These are phyloP conservation scores for Entomortierella lignicola DNA, from an alignment of 192 early-diverging fungal genomes.

Conservation along the genomic window DNA sequence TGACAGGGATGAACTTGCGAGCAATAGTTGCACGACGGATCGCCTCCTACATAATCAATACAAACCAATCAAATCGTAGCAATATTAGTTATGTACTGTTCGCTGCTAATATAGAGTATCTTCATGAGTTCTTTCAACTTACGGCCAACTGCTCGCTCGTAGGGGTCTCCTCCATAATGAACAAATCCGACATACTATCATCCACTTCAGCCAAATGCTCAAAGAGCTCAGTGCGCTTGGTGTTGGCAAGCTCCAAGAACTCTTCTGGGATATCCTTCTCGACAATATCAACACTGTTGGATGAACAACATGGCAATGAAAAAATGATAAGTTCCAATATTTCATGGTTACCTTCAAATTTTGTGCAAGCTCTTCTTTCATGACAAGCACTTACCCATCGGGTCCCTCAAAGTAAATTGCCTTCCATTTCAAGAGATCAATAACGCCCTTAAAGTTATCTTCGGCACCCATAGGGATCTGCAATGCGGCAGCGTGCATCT, in stretches of 20 bases:
- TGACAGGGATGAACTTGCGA: conserved; percentile 84
- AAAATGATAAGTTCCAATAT: too few species aligned
- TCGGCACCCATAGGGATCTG: conserved; percentile 92
- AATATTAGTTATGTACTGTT: too few species aligned
- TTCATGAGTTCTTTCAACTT: conserved; percentile 9
- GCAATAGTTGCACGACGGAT: conserved; percentile 83
- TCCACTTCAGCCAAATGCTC: conserved; percentile 85
- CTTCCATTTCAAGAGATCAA: conserved; percentile 90
- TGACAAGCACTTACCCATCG: conserved; percentile 70
- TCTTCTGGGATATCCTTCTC: conserved; percentile 78
- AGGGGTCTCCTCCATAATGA: conserved; percentile 79
- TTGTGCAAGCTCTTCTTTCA: too few species aligned
- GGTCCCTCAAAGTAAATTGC: conserved; percentile 91
- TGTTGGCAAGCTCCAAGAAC: conserved; percentile 68
- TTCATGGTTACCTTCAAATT: too few species aligned
- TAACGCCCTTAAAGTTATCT: conserved; percentile 87
- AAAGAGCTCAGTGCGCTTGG: conserved; percentile 81
- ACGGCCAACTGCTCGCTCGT: conserved; percentile 73
- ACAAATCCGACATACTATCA: conserved; percentile 85
- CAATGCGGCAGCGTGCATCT: conserved; percentile 79
- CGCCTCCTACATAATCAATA: conserved; percentile 58
- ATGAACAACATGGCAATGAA: not conserved
- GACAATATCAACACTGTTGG: conserved; percentile 79
- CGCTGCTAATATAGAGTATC: too few species aligned
- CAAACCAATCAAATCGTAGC: not conserved